These are phyloP conservation scores for Spongospora subterranea DNA, from an alignment of 208 protist species.

Conservation along the genomic window DNA sequence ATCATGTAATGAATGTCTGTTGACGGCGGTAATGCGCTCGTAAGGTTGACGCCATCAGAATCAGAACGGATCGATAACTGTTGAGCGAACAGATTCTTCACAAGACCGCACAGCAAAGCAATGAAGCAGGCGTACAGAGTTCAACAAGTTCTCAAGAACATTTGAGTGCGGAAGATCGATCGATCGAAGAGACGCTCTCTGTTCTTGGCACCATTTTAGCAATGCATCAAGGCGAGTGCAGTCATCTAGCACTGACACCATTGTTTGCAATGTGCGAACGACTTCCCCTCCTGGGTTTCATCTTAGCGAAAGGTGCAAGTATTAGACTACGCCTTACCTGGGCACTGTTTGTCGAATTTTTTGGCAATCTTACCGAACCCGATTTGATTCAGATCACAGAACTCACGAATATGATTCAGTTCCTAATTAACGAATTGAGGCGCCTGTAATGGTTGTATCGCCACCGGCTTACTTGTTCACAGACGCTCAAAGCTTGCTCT, in stretches of 20 bases:
- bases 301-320: background rate
- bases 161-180: background rate
- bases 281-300: background rate
- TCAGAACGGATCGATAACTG: no score
- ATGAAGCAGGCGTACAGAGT: background rate
- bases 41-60: background rate
- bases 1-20: background rate
- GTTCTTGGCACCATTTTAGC: conserved; percentile 23
- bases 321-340: background rate
- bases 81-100: background rate
- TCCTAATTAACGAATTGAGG: background rate
- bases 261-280: background rate
- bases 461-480: background rate
- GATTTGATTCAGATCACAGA: conserved; percentile 1
- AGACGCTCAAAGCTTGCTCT: conserved; percentile 1
- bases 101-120: background rate
- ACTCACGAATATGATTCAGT: background rate
- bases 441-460: background rate
- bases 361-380: conserved; percentile 51
- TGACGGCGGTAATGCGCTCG: background rate
- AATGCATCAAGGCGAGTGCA: background rate
- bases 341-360: conserved; percentile 57
- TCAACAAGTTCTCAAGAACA: background rate
- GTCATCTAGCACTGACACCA: background rate
- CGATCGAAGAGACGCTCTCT: background rate